These are phyloP conservation scores for Ophioceras dolichostomum DNA, from an alignment of 2,329 filamentous ascomycete genomes.

Conservation along the genomic window DNA sequence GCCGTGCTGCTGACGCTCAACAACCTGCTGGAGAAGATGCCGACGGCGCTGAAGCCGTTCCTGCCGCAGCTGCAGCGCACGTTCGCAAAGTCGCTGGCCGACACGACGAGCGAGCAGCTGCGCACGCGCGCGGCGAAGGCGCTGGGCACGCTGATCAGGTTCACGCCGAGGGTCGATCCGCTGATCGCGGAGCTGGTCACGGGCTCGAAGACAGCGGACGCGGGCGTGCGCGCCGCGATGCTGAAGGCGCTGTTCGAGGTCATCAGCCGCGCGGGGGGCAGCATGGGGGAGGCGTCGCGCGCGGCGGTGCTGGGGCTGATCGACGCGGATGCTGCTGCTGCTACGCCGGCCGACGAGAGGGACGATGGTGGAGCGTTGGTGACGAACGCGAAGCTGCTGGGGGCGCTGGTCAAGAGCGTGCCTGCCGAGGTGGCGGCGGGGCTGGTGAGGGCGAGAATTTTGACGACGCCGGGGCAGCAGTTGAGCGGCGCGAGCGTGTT, in stretches of 20 bases:
- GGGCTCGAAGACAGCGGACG: slow-evolving; percentile 82
- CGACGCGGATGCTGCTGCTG: slow-evolving; percentile 76
- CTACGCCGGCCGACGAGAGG: slow-evolving; percentile 57
- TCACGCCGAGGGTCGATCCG: slow-evolving; percentile 90
- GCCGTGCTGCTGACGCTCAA: slow-evolving; percentile 91
- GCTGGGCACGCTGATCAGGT: slow-evolving; percentile 85
- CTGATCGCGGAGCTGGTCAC: slow-evolving; percentile 85
- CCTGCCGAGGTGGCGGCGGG: slow-evolving; percentile 53
- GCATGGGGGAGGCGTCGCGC: slow-evolving; percentile 88
- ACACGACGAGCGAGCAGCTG: slow-evolving; percentile 80
- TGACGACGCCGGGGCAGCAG: slow-evolving; percentile 61
- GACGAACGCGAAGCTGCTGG: slow-evolving; percentile 81
- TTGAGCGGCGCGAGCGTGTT: slow-evolving; percentile 71
- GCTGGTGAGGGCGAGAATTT: slow-evolving; percentile 59
- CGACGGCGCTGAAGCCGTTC: slow-evolving; percentile 89
- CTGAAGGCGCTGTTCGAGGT: slow-evolving; percentile 94
- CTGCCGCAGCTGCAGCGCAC: slow-evolving; percentile 91
- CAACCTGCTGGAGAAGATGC: slow-evolving; percentile 93
- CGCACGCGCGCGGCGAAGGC: slow-evolving; percentile 86
- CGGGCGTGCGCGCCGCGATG: slow-evolving; percentile 89
- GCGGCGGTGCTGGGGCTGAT: slow-evolving; percentile 80
- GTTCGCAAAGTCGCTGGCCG: slow-evolving; percentile 90
- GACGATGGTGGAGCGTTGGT: slow-evolving; percentile 74
- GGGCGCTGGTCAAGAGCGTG: slow-evolving; percentile 79
- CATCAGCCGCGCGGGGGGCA: slow-evolving; percentile 82